Percentiles rank a stretch among this genome's conserved stretches.
Conservation (phyloP, 2,329 filamentous ascomycete genomes). For the Talaromyces sp. region DNA sequence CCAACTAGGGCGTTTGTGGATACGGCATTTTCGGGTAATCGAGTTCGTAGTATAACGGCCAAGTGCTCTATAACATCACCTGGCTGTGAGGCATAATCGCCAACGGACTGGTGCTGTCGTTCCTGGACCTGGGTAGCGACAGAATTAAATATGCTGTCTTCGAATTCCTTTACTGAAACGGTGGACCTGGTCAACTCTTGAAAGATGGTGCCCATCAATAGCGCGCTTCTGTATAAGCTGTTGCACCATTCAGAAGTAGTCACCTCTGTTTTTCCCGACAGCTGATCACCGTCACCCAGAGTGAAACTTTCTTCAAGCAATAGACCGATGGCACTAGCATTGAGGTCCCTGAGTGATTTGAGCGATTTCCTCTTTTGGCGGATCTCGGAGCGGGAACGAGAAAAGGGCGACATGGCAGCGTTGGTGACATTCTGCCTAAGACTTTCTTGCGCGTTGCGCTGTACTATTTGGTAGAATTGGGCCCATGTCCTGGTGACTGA, state of each 20-base stretch:
- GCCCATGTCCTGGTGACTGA: constrained; percentile 3
- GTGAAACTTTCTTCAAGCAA: constrained; percentile 12
- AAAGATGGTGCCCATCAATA: constrained; percentile 9
- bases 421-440: neutral
- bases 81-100: neutral
- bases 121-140: constrained; percentile 1
- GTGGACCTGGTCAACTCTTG: constrained; percentile 2
- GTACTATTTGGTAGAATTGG: constrained; percentile 10
- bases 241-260: constrained; percentile 1
- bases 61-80: constrained; percentile 29
- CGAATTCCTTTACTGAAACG: constrained; percentile 2
- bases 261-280: neutral
- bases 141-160: constrained; percentile 5
- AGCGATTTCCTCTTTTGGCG: constrained; percentile 5
- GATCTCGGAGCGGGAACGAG: constrained; percentile 2
- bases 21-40: constrained; percentile 63
- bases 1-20: constrained; percentile 54
- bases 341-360: constrained; percentile 1
- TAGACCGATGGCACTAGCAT: constrained; percentile 11
- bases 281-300: constrained; percentile 3
- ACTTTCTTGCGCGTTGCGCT: constrained; percentile 4
- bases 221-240: constrained; percentile 3
- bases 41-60: constrained; percentile 59
- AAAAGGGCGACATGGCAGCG: constrained; percentile 8
- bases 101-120: neutral